These are phyloP conservation scores for Penicillium sp. DNA, from an alignment of 2,329 filamentous ascomycete genomes.

Conservation along the genomic window DNA sequence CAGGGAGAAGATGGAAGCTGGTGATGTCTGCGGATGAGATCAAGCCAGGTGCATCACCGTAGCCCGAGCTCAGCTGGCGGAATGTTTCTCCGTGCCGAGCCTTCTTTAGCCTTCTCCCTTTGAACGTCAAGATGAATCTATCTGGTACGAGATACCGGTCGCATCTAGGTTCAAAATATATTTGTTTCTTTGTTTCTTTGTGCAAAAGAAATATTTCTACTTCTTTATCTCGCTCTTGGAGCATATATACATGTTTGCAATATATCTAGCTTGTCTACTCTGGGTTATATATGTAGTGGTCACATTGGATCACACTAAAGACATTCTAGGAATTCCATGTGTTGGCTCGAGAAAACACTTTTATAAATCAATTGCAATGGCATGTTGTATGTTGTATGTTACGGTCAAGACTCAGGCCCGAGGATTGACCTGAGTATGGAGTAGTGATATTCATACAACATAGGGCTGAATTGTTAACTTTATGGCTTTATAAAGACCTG, in stretches of 20 bases:
- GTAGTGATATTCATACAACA: background rate
- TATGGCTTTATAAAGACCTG: background rate
- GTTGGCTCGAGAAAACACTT: background rate
- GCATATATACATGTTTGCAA: background rate
- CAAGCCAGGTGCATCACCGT: conserved; percentile 22
- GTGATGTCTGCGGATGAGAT: conserved; percentile 22
- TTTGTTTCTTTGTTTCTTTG: background rate
- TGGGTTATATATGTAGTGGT: background rate
- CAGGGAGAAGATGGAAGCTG: conserved; percentile 12
- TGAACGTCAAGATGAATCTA: background rate
- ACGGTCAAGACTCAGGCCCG: background rate
- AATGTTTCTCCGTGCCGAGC: conserved; percentile 34
- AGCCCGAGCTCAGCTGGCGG: conserved; percentile 37
- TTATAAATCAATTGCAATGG: background rate
- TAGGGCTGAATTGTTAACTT: background rate
- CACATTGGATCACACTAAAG: background rate
- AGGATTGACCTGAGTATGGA: background rate
- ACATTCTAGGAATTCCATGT: background rate
- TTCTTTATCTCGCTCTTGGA: background rate
- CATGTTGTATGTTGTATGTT: background rate
- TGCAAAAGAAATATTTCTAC: background rate
- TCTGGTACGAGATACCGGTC: background rate
- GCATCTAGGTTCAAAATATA: background rate
- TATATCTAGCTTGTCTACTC: background rate
- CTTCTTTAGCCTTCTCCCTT: background rate